Percentiles rank a stretch among this genome's conserved stretches.
Conservation (phyloP, 768 basidiomycete species). For the Collybiopsis luxurians region DNA sequence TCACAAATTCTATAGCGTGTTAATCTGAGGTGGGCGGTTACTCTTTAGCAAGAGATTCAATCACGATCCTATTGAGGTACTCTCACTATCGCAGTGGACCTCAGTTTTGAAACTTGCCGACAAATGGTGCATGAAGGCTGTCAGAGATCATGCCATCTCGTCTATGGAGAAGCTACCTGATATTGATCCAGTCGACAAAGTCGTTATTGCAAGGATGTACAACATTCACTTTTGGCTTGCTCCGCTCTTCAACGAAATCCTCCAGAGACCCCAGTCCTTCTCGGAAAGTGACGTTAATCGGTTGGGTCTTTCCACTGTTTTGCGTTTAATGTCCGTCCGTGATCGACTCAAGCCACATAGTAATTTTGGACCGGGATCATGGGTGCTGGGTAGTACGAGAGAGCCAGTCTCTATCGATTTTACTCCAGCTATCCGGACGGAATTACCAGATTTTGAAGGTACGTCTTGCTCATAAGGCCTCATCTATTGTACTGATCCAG, state of each 20-base stretch:
- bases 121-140: neutral
- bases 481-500: neutral
- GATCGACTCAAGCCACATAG: neutral
- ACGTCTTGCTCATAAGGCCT: neutral
- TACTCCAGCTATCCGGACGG: neutral
- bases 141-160: neutral
- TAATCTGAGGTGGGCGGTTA: too few relatives aligned
- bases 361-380: neutral
- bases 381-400: neutral
- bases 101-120: slow-evolving; percentile 3
- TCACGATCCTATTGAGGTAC: neutral
- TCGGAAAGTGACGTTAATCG: neutral
- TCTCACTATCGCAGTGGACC: neutral
- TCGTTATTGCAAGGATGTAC: neutral
- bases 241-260: neutral
- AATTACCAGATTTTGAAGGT: neutral
- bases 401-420: neutral
- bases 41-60: neutral
- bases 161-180: neutral
- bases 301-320: neutral
- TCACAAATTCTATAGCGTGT: too few relatives aligned
- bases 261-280: neutral
- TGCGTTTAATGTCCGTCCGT: neutral
- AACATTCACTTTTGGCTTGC: neutral
- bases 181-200: neutral